phyloP scores from a whole-genome alignment of 257 asterid genomes.

The Primulina huaijiensis region DNA sequence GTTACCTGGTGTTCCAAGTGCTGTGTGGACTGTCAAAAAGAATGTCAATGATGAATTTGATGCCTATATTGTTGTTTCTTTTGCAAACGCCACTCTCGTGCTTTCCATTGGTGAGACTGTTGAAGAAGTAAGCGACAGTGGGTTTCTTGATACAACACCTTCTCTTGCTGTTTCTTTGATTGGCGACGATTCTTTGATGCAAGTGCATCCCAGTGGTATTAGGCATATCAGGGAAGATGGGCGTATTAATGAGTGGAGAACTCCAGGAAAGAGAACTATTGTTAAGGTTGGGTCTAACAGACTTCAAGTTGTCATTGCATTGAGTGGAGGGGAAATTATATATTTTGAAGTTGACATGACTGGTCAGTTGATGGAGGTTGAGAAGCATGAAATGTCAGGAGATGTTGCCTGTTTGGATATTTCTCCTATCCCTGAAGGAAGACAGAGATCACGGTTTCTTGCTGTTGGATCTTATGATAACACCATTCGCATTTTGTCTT shows the following conservation, averaged over 20 bases:
- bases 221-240: slow-evolving; percentile 99
- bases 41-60: slow-evolving; percentile 92
- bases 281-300: slow-evolving; percentile 97
- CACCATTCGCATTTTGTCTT: slow-evolving; percentile 83
- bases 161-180: slow-evolving; percentile 94
- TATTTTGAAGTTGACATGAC: slow-evolving; percentile 97
- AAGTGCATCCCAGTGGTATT: slow-evolving; percentile 97
- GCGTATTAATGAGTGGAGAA: slow-evolving; percentile 97
- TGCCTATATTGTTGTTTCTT: slow-evolving; percentile 95
- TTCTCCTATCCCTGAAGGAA: slow-evolving; percentile 99
- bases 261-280: slow-evolving; percentile 98
- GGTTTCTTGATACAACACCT: slow-evolving; percentile 95
- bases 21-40: slow-evolving; percentile 98
- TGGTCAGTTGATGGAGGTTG: slow-evolving; percentile 91
- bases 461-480: slow-evolving; percentile 99
- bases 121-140: slow-evolving; percentile 99
- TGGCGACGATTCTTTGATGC: slow-evolving; percentile 98
- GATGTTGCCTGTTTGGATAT: slow-evolving; percentile 98
- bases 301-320: slow-evolving; percentile 97
- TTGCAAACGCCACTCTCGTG: slow-evolving; percentile 97
- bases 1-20: slow-evolving; percentile 98
- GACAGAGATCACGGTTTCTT: slow-evolving; percentile 95
- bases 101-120: slow-evolving; percentile 99
- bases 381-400: slow-evolving; percentile 98
- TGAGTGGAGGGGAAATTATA: slow-evolving; percentile 96